Evolutionary conservation across 257 asterid genomes (phyloP), one percentile per base, ranked within the genome.

Genomic region (Solanum paucissectum): DNA sequence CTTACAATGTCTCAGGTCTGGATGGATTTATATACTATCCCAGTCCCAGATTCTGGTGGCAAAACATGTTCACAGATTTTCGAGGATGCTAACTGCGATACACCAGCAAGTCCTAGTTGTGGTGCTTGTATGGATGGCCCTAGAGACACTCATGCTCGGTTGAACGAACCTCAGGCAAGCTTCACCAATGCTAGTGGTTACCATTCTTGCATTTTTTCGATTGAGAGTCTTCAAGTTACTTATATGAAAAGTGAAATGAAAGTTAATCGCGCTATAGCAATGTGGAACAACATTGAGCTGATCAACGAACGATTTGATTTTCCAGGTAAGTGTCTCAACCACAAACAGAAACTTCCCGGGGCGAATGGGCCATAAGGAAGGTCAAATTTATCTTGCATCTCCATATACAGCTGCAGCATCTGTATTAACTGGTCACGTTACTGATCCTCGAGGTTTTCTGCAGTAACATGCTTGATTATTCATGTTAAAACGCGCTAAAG

Each of bases 321-420:
- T 90, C 90, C 93, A 94, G 98, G 98, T 95, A 4, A 93, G 98
- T 62, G 98, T 95, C 40, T 95, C 98, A 6, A 97, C 98, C 14
- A 95, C 98, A 62, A 95, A 95, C 75, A 89, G 98, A 87, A 97
- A 97, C 89, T 97, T 97, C 90, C 98, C 96, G 0, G 98, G 99
- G 3, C 92, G 97, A 69, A 95, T 97, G 98, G 98, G 99, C 12
- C 98, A 97, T 90, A 97, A 94, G 89, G 99, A 95, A 92, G 99
- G 98, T 52, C 95, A 97, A 92, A 94, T 95, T n/a, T 95, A 97
- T 92, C 94, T 97, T 16, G 98, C 99, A 87, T 97, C 99, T 90
- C 99, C 98, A n/a, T 96, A 94, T 33, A 96, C 98, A 32, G 99
- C 99, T 74, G 98, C 98, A 46, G 98, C 98, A 38, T 97, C 99